phyloP scores from a whole-genome alignment of 805 yeast genomes.

The Candida xiaguanensis region DNA sequence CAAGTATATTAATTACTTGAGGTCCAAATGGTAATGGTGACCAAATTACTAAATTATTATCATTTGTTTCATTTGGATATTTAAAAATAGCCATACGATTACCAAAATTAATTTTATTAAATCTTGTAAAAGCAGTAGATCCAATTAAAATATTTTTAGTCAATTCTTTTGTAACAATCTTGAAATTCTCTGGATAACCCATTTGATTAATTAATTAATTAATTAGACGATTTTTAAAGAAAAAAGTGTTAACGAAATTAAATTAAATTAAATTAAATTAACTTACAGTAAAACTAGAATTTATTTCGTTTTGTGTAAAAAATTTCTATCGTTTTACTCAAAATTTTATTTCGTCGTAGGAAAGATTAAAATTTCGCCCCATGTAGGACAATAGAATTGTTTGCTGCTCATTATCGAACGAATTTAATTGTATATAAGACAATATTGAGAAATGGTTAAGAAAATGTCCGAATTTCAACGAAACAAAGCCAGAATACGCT shows the following conservation, averaged over 20 bases:
- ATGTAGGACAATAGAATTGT: too few relatives aligned
- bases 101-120: conserved; percentile 32
- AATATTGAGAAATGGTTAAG: too few relatives aligned
- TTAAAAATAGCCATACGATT: conserved; percentile 40
- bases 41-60: conserved; percentile 41
- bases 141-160: conserved; percentile 33
- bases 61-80: conserved; percentile 15
- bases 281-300: neutral
- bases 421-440: too few relatives aligned
- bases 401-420: too few relatives aligned
- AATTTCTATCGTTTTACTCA: neutral
- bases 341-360: neutral
- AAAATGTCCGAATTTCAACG: too few relatives aligned
- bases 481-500: too few relatives aligned
- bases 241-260: too few relatives aligned
- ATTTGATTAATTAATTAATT: neutral
- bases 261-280: too few relatives aligned
- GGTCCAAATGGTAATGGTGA: conserved; percentile 55
- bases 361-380: too few relatives aligned
- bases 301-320: neutral
- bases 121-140: conserved; percentile 31
- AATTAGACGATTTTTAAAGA: too few relatives aligned
- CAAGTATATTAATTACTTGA: conserved; percentile 38
- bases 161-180: conserved; percentile 26
- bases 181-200: conserved; percentile 30